Evolutionary conservation across 495 filamentous ascomycete species (phyloP), one percentile per base, ranked within the genome.

Genomic region (Penicillium pulvis): DNA sequence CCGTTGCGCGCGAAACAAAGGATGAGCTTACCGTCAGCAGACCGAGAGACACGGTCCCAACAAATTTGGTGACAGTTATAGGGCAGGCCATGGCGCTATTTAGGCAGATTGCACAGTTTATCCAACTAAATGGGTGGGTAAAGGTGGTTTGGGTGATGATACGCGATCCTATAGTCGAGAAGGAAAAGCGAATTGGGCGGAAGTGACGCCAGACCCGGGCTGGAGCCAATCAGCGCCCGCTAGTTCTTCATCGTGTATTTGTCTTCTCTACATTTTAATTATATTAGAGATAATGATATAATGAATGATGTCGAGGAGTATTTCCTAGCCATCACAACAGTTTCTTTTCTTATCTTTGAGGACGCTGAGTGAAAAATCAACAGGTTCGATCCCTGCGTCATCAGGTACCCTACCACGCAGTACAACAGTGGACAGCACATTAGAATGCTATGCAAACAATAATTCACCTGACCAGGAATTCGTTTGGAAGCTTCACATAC

Each of bases 21-120:
- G 26, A 4, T 52, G 43, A 48, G 76, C 83, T 65, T 85, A 95
- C 91, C 26, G 92, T 97, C 69, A 96, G 72, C 20, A 97, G 82
- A 56, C 92, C 92, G 31, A 97, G 81, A 51, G 87, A 91, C 56
- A 96, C 83, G 26, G 91, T 92, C 64, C 92, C 92, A 56, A 96
- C 87, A 72, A 96, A 96, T 74, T 97, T 96, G 72, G 86, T 82
- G 70, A 88, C 74, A 43, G 90, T 84, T 70, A 95, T 84, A 54
- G 77, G 79, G 58, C 84, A 81, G 55, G 87, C 79, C 90, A 95
- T 94, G 61, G 59, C 78, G 65, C 17, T 23, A 23, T 19, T 11
- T 24, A 8, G 23, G 36, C 30, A 23, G 35, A 23, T 9, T 28
- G 44, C 19, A 20, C 14, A 2, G 14, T 12, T 47, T 14, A 6